A percentile compares a stretch with the other conserved stretches of the same genome.
These are phyloP conservation scores for Glutinoglossum americanum DNA, from an alignment of 495 filamentous ascomycete species.

Conservation along the genomic window DNA sequence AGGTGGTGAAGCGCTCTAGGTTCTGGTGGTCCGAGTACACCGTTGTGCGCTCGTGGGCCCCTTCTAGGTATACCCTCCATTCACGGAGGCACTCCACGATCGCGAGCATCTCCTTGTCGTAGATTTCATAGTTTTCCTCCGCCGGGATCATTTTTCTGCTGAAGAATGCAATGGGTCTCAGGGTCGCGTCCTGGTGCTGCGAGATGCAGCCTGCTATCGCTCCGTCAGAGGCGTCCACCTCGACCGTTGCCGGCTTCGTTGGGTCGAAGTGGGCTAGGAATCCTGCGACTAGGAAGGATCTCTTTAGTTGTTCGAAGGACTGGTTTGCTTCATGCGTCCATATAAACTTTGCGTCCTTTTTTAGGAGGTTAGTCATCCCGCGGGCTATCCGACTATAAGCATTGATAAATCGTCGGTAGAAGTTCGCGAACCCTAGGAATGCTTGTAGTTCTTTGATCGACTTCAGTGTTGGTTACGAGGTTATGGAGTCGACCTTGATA, in stretches of 20 bases:
- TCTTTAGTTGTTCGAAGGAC: slow-evolving; percentile 7
- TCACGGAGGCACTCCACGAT: slow-evolving; percentile 5
- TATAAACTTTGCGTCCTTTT: slow-evolving; percentile 5
- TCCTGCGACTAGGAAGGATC: slow-evolving; percentile 1
- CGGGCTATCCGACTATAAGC: slow-evolving; percentile 5
- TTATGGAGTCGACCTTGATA: slow-evolving; percentile 12
- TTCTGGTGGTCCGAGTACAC: slow-evolving; percentile 8
- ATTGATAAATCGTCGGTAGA: slow-evolving; percentile 10
- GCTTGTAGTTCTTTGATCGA: slow-evolving; percentile 8
- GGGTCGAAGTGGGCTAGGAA: slow-evolving; percentile 6
- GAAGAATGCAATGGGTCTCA: slow-evolving; percentile 7
- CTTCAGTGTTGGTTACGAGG: slow-evolving; percentile 1
- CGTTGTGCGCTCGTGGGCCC: not conserved
- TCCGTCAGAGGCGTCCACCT: slow-evolving; percentile 8
- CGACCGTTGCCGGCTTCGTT: slow-evolving; percentile 4
- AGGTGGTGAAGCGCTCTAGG: slow-evolving; percentile 4
- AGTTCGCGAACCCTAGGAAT: slow-evolving; percentile 10
- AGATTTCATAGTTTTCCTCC: slow-evolving; percentile 13
- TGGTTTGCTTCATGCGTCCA: slow-evolving; percentile 4
- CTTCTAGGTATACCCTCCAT: slow-evolving; percentile 8
- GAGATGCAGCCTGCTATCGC: slow-evolving; percentile 6
- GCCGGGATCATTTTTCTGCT: slow-evolving; percentile 5
- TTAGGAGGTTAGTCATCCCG: slow-evolving; percentile 5
- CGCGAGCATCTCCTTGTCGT: slow-evolving; percentile 11
- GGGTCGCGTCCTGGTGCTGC: slow-evolving; percentile 1